phyloP scores from a whole-genome alignment of 805 yeast genomes.

The Pachysolen tannophilus region DNA sequence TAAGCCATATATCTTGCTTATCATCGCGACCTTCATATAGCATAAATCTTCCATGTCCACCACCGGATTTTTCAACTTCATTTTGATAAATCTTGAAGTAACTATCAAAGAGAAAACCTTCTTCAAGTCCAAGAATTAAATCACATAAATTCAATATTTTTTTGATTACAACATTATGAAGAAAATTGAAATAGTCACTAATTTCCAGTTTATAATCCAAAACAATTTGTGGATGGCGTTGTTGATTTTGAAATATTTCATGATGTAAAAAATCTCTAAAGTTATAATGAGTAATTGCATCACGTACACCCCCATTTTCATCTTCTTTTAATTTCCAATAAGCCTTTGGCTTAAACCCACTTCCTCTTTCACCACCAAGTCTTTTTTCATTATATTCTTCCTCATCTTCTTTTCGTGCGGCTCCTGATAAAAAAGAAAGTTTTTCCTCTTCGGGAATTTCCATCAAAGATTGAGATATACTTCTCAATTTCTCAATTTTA shows the following conservation, averaged over 20 bases:
- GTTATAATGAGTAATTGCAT: conserved; percentile 36
- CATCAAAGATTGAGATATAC: conserved; percentile 32
- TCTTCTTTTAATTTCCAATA: conserved; percentile 39
- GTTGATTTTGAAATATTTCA: conserved; percentile 16
- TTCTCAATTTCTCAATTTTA: conserved; percentile 24
- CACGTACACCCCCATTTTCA: conserved; percentile 34
- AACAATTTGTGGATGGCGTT: conserved; percentile 34
- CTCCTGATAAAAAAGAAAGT: conserved; percentile 28
- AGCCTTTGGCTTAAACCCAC: conserved; percentile 39
- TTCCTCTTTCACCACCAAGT: conserved; percentile 38
- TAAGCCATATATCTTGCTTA: conserved; percentile 16
- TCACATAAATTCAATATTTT: conserved; percentile 33
- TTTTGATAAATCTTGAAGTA: conserved; percentile 26
- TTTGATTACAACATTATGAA: conserved; percentile 30
- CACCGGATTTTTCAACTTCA: conserved; percentile 18
- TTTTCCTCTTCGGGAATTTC: conserved; percentile 32
- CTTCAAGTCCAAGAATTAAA: conserved; percentile 36
- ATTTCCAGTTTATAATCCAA: conserved; percentile 31
- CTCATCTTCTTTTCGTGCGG: conserved; percentile 15
- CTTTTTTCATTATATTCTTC: conserved; percentile 12
- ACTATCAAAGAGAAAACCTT: conserved; percentile 31
- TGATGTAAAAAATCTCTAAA: conserved; percentile 30
- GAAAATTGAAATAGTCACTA: conserved; percentile 25
- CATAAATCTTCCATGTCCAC: conserved; percentile 24
- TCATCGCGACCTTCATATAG: conserved; percentile 13